Evolutionary conservation across 2,329 filamentous ascomycete genomes (phyloP).

Genomic region (Helotiales sp.): DNA sequence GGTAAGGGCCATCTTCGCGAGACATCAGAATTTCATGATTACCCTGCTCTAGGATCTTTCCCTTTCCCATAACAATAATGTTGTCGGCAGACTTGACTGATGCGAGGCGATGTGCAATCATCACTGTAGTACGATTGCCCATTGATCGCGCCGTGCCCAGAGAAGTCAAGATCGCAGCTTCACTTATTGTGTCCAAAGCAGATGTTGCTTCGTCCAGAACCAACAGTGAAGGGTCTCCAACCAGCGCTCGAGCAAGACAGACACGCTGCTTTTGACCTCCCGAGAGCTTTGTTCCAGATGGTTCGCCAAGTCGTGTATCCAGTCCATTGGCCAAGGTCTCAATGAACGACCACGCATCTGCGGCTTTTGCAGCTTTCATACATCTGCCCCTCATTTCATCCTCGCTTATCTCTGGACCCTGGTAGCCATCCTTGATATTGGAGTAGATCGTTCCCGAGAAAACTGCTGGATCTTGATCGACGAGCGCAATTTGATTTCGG

Average conservation of each 20-base stretch:
- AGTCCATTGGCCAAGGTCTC: conserved; percentile 49
- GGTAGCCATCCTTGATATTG: conserved; percentile 50
- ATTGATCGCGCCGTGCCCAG: conserved; percentile 33
- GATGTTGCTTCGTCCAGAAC: conserved; percentile 64
- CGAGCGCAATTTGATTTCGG: conserved; percentile 23
- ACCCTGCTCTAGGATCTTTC: conserved; percentile 41
- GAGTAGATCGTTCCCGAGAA: conserved; percentile 42
- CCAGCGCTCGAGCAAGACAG: conserved; percentile 57
- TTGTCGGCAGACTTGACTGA: conserved; percentile 41
- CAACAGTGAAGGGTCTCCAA: conserved; percentile 56
- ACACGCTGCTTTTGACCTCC: conserved; percentile 60
- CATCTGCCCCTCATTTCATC: conserved; percentile 22
- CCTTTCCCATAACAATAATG: conserved; percentile 42
- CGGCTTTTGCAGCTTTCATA: conserved; percentile 49
- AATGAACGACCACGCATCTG: conserved; percentile 60
- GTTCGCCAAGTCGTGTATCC: conserved; percentile 51
- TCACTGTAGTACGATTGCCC: conserved; percentile 39
- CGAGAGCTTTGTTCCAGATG: conserved; percentile 53
- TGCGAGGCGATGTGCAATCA: conserved; percentile 43
- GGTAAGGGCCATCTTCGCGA: conserved; percentile 50
- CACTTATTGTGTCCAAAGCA: conserved; percentile 58
- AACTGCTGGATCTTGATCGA: conserved; percentile 30
- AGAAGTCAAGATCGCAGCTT: conserved; percentile 51
- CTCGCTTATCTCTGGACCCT: conserved; percentile 14
- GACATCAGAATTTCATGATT: conserved; percentile 37